Evolutionary conservation across 2,329 filamentous ascomycete genomes (phyloP), one percentile per base, ranked within the genome.

Genomic region (Sporothrix variecibatus): DNA sequence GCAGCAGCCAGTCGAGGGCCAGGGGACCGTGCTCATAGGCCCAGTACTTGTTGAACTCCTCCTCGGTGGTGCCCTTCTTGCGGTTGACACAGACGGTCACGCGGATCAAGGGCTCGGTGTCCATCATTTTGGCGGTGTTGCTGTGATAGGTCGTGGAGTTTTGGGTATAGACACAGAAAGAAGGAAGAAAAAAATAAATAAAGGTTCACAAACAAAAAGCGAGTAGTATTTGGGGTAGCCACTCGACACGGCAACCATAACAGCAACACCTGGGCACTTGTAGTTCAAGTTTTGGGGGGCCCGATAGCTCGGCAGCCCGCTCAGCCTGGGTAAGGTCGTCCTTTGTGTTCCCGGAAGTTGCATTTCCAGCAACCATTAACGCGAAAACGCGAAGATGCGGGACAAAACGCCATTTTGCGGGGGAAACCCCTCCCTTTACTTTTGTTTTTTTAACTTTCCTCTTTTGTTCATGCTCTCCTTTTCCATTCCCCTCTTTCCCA

Each of bases 1-100:
- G 68, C 31, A 71, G 68, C 31, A 71, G 68, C 68, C 68, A 71
- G 34, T 71, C 49, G 17, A 71, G 34, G 5, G 51, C 68, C 34
- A 71, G 51, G 11, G 68, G 68, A 11, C 68, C 68, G 68, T 71
- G 68, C 34, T 40, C n/a, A n/a, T 71, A 58, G 2, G 68, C 68
- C 68, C 68, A 71, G 34, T 71, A 71, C 51, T 71, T 43, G 51
- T 71, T 38, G 31, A 71, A 71, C 51, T 71, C 68, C 17, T 58
- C 31, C 49, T 71, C 68, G 2, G 68, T 58, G 11, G 51, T 71
- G 34, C 68, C 68, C 51, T 71, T 58, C 17, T 60, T 71, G 68
- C 68, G 68, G 31, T 71, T 71, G 31, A 71, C 49, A 23, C 68
- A 58, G 31, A 71, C 68, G 68, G 68, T 58, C 31, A 71, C 68